Base-by-base conservation (phyloP, 805 yeast species). In the Cyberlindnera maritima region DNA sequence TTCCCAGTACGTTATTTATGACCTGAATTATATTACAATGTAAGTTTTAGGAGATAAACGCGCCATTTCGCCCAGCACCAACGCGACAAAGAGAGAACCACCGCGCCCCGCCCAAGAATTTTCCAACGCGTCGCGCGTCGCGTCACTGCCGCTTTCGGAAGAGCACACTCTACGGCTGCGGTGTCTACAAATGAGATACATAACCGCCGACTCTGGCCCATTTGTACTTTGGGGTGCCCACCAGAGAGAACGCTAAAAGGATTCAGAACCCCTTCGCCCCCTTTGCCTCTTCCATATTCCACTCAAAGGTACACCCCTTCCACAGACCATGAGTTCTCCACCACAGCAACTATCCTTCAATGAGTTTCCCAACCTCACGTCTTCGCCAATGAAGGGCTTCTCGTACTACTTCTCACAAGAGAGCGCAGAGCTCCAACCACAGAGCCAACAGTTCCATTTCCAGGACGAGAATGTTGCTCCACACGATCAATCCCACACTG, bases 341-440 rank as follows among this genome's bases (percentile, higher is more conserved):
- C 41, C 47, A 10, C 37, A 28, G 17, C 35, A 26, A 14, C n/a
- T 33, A 11, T 29, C 52, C 25, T 45, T 25, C 38, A 28, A 25
- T 14, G 43, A 44, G n/a, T 41, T 44, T 40, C 23, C 41, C 14
- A 37, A 23, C 35, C 32, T 50, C 20, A 36, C 52, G 12, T 48
- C 52, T 14, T 52, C 55, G n/a, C 55, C 55, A 14, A 48, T 52
- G 52, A 52, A 48, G 39, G 55, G 55, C 13, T 52, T 48, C 50
- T 35, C 36, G 19, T 52, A 46, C 50, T 52, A 52, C 52, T 52
- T 52, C 33, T 23, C 39, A 32, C 43, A 42, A 31, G 49, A 50
- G n/a, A 28, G n/a, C 10, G 42, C 11, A 4, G 40, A 25, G 9
- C n/a, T 2, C 13, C 28, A 11, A 13, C 38, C n/a, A 20, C 17